Conservation (phyloP, 1,139 yeast species). For the Debaryomyces psychrophilus region DNA sequence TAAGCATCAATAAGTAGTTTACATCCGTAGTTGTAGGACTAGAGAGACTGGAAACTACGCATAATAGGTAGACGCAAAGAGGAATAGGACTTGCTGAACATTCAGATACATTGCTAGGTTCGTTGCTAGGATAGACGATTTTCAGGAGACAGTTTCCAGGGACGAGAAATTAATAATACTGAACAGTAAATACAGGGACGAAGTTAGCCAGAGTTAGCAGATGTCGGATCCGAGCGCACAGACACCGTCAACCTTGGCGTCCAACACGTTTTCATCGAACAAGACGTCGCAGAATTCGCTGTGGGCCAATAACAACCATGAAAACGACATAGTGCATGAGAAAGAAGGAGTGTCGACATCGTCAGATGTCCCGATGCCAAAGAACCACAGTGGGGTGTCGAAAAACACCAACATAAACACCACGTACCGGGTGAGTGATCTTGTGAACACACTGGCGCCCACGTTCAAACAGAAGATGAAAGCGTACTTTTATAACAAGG, state of each 20-base stretch:
- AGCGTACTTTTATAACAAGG: conserved; percentile 33
- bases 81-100: neutral
- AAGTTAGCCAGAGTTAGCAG: neutral
- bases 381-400: neutral
- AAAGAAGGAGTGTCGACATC: conserved; percentile 6
- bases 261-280: conserved; percentile 2
- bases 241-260: neutral
- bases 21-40: neutral
- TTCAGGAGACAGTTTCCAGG: neutral
- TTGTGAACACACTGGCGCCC: conserved; percentile 35
- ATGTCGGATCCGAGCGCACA: conserved; percentile 2
- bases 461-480: conserved; percentile 32
- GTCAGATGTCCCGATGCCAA: conserved; percentile 8
- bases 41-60: neutral
- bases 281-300: conserved; percentile 5
- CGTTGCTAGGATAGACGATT: neutral
- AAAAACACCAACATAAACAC: neutral
- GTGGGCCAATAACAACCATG: neutral
- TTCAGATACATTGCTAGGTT: neutral
- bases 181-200: neutral
- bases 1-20: neutral
- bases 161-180: neutral
- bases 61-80: neutral
- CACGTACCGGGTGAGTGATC: conserved; percentile 22
- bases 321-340: conserved; percentile 1